Evolutionary conservation across 257 asterid genomes (phyloP).

Genomic region (Paraleonurus japonicus): DNA sequence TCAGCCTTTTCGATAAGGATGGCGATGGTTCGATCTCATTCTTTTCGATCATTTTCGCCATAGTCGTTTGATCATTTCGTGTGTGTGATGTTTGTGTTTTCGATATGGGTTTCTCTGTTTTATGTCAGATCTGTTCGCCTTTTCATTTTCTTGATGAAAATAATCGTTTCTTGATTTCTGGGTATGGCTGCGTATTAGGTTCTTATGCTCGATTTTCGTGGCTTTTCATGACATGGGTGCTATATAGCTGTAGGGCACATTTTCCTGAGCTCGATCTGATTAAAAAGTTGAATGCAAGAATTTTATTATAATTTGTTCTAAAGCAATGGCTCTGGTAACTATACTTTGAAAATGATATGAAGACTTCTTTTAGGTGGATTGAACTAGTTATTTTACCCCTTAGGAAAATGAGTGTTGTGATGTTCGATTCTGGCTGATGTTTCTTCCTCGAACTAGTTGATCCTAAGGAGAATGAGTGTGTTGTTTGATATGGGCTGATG

Average conservation of each 20-base stretch:
- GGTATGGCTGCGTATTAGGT: constrained; percentile 12
- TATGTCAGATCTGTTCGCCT: constrained; percentile 27
- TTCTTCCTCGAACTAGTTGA: neutral
- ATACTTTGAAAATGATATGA: neutral
- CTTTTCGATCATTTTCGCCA: neutral
- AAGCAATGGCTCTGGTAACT: neutral
- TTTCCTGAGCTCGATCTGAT: neutral
- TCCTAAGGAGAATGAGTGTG: neutral
- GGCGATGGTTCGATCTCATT: constrained; percentile 48
- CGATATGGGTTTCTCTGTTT: constrained; percentile 7
- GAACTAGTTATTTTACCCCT: neutral
- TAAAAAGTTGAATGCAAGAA: neutral
- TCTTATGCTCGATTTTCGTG: constrained; percentile 10
- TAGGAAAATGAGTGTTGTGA: neutral
- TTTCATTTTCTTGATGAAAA: neutral
- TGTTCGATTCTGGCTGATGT: neutral
- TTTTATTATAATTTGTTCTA: neutral
- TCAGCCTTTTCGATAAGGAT: constrained; percentile 56
- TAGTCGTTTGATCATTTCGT: neutral
- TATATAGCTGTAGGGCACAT: neutral
- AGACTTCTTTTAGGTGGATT: neutral
- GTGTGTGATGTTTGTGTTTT: constrained; percentile 1
- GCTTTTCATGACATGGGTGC: neutral
- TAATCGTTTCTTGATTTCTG: constrained; percentile 23
- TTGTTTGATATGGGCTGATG: neutral